Conservation (phyloP, 306 rosid species). For the Notholithocarpus densiflorus region DNA sequence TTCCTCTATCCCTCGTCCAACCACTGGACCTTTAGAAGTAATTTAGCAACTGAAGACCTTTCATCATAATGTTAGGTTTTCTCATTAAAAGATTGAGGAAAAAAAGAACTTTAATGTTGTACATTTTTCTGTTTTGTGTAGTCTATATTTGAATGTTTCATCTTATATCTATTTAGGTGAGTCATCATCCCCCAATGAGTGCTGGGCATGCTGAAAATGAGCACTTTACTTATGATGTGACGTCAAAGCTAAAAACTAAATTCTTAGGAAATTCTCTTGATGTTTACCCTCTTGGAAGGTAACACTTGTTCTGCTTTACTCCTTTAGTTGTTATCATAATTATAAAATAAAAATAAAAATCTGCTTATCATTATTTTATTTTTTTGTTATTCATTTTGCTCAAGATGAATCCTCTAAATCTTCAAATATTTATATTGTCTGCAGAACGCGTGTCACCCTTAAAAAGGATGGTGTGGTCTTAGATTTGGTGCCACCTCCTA, state of each 20-base stretch:
- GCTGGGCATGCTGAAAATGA: constrained; percentile 92
- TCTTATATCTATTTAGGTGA: constrained; percentile 44
- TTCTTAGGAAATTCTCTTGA: constrained; percentile 86
- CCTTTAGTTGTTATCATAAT: not conserved
- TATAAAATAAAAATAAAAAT: not conserved
- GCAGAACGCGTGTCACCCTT: constrained; percentile 81
- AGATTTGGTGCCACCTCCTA: constrained; percentile 91
- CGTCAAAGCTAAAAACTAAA: constrained; percentile 91
- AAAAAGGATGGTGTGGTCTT: constrained; percentile 75
- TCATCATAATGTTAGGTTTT: not conserved
- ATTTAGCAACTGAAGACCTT: not conserved
- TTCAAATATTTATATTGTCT: constrained; percentile 8
- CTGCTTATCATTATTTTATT: not conserved
- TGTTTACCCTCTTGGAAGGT: constrained; percentile 97
- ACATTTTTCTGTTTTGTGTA: not conserved
- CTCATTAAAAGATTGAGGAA: not conserved
- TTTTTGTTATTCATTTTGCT: not conserved
- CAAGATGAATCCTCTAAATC: not conserved
- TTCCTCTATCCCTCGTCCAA: constrained; percentile 17
- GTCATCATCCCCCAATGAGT: constrained; percentile 99
- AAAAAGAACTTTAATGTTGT: not conserved
- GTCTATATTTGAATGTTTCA: not conserved
- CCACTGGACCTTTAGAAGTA: not conserved
- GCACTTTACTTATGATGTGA: constrained; percentile 80
- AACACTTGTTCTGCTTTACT: not conserved